phyloP scores from a whole-genome alignment of 2,329 filamentous ascomycete genomes.

The Aspergillus terreus region DNA sequence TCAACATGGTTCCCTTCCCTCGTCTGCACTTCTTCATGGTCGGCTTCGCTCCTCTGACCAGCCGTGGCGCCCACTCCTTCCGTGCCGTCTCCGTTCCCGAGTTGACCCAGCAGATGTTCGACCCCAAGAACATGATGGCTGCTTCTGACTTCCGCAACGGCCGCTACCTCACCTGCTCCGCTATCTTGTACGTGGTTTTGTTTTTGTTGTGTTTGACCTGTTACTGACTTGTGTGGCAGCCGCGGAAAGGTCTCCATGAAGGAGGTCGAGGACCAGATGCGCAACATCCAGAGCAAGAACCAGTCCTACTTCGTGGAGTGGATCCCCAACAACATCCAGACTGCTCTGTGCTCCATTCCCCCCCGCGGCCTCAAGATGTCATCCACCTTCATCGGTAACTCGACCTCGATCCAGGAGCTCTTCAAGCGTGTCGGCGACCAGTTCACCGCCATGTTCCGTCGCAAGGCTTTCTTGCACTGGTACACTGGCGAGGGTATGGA shows the following conservation, averaged over 20 bases:
- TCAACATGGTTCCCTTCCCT: constrained; percentile 99
- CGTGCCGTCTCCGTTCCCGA: constrained; percentile 95
- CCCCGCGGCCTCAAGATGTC: constrained; percentile 99
- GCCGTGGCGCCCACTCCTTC: constrained; percentile 88
- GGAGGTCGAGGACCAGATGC: constrained; percentile 99
- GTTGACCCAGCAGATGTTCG: constrained; percentile 99
- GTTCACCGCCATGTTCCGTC: constrained; percentile 99
- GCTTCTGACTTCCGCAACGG: constrained; percentile 99
- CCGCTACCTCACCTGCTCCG: constrained; percentile 98
- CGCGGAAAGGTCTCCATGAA: constrained; percentile 99
- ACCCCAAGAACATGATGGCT: constrained; percentile 99
- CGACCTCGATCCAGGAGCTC: constrained; percentile 98
- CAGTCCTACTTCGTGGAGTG: constrained; percentile 99
- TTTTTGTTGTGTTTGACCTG: not conserved
- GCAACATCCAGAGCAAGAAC: constrained; percentile 99
- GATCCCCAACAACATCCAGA: constrained; percentile 99
- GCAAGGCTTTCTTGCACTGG: constrained; percentile 99
- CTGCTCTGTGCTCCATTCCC: constrained; percentile 96
- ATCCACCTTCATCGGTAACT: constrained; percentile 98
- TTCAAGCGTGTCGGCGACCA: constrained; percentile 99
- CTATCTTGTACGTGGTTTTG: constrained; percentile 70
- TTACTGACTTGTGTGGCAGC: constrained; percentile 44
- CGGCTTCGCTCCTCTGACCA: constrained; percentile 97
- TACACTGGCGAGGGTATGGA: constrained; percentile 99
- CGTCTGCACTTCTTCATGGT: constrained; percentile 99